Conservation (phyloP, 2,329 filamentous ascomycete genomes). For the Pyricularia sp. region DNA sequence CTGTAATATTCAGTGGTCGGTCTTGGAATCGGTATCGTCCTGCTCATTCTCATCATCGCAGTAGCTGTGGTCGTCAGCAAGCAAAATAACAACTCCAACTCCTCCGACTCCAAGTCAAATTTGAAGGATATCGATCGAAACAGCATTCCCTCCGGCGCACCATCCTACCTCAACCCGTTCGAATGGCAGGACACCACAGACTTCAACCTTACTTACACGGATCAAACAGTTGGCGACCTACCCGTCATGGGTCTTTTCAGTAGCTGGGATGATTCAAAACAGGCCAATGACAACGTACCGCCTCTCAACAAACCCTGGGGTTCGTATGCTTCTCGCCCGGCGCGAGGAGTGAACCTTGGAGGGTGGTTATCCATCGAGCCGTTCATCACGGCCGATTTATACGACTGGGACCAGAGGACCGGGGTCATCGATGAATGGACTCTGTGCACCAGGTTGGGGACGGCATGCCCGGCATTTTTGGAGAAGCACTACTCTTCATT, state of each 20-base stretch:
- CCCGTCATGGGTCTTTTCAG: constrained; percentile 80
- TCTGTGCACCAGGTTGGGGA: constrained; percentile 57
- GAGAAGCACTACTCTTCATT: constrained; percentile 89
- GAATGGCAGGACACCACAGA: constrained; percentile 81
- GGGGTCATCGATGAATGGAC: constrained; percentile 82
- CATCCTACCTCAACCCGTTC: constrained; percentile 77
- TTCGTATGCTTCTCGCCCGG: constrained; percentile 62
- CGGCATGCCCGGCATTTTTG: constrained; percentile 50
- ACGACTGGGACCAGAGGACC: constrained; percentile 50
- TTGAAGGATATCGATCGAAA: constrained; percentile 39
- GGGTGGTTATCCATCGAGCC: constrained; percentile 92
- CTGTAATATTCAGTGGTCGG: constrained; percentile 29
- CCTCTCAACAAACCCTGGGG: constrained; percentile 63
- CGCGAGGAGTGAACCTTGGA: constrained; percentile 82
- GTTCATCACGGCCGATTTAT: constrained; percentile 89
- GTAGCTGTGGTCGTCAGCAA: constrained; percentile 49
- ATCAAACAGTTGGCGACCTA: constrained; percentile 70
- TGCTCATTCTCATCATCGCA: constrained; percentile 54
- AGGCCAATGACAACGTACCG: constrained; percentile 69
- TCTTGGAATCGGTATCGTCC: constrained; percentile 37
- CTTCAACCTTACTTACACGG: constrained; percentile 92
- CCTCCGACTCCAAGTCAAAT: constrained; percentile 24
- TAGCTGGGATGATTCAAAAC: constrained; percentile 70
- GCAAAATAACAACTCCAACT: constrained; percentile 39
- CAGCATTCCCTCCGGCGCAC: constrained; percentile 48